Evolutionary conservation across 2,329 filamentous ascomycete genomes (phyloP), one percentile per base, ranked within the genome.

Genomic region (Pestalotiopsis sp.): DNA sequence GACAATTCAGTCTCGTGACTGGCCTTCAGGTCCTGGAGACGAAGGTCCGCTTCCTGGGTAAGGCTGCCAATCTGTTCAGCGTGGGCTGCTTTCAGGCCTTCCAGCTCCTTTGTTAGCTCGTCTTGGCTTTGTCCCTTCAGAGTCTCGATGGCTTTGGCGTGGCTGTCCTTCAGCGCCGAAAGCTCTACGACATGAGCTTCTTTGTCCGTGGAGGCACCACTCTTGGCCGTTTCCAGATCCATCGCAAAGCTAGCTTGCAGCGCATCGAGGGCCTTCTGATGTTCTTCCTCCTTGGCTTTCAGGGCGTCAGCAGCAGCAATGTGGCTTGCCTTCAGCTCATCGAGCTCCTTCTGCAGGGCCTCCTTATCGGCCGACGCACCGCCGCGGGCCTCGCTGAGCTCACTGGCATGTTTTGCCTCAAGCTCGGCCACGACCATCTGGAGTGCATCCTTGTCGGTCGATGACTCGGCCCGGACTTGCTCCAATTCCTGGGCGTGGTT

Each of bases 401-500:
- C 62, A 5, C 31, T 65, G n/a, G 62, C 62, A 65, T 65, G 62
- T 23, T 25, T 25, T 7, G 81, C 79, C 73, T 83, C 80, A 45
- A 81, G 80, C 12, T 80, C 79, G 41, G 81, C 80, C 12, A 87
- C 77, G 12, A 82, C 82, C 70, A 81, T 79, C 52, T 38, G 31
- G 31, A 36, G 31, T 36, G 59, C 59, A 5, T 61, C 59, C 17
- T 61, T 61, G 65, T 87, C 85, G 25, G 84, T 81, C 45, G 84
- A 83, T n/a, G 83, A 83, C 63, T 80, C 81, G 65, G 83, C 85
- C 81, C 88, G 88, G 65, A 87, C 86, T 45, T 79, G 79, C 76
- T 90, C 87, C 9, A 91, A 76, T 73, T 87, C 87, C 79, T 89
- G 86, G 6, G 86, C 86, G 72, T 91, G 87, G 71, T 83, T 86